Evolutionary conservation across 306 rosid genomes (phyloP).

Genomic region (Quercus suber): DNA sequence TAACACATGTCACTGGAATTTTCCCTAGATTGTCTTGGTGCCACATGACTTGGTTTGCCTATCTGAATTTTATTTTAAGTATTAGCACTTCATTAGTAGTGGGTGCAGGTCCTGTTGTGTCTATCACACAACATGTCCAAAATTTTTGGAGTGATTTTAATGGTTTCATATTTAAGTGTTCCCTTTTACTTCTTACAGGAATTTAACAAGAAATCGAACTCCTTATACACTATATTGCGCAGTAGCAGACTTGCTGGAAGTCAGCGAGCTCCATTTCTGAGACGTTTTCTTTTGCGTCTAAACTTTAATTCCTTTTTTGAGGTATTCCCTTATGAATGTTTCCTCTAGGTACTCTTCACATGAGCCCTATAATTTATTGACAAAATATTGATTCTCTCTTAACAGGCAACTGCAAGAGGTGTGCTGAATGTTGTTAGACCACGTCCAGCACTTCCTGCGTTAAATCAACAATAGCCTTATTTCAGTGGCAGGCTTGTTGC

Average conservation of each 20-base stretch:
- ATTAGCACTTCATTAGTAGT: background rate
- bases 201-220: slow-evolving; percentile 97
- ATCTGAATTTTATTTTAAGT: background rate
- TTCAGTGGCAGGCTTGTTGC: slow-evolving; percentile 9
- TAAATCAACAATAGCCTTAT: slow-evolving; percentile 52
- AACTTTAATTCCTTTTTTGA: slow-evolving; percentile 88
- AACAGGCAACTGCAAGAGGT: slow-evolving; percentile 93
- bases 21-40: background rate
- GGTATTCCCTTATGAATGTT: slow-evolving; percentile 38
- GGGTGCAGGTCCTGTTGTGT: background rate
- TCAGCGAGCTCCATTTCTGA: slow-evolving; percentile 88
- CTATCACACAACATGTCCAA: background rate
- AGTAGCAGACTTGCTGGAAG: slow-evolving; percentile 99
- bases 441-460: slow-evolving; percentile 64
- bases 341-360: background rate
- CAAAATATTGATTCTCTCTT: slow-evolving; percentile 2
- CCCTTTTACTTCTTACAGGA: slow-evolving; percentile 48
- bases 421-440: slow-evolving; percentile 82
- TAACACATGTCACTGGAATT: background rate
- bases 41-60: background rate
- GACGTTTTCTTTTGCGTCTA: slow-evolving; percentile 88
- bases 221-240: slow-evolving; percentile 88
- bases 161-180: background rate
- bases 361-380: background rate
- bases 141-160: background rate